Base-by-base conservation (phyloP, 805 yeast genomes). In the Ogataea nitratoaversa region DNA sequence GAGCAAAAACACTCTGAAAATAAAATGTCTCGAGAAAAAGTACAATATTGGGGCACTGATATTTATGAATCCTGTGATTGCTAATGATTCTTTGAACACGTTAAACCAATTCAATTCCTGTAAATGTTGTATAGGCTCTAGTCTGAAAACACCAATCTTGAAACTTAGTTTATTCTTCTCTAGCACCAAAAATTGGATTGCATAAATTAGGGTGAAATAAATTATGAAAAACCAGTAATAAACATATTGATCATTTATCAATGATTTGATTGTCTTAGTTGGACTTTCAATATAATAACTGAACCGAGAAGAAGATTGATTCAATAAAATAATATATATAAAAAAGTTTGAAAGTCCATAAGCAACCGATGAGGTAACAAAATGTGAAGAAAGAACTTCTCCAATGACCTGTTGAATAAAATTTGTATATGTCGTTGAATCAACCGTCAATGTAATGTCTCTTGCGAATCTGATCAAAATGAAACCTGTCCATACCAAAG, bases 131-230 rank as follows among this genome's bases (percentile, higher is more conserved):
- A 68, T 60, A 2, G 79, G 81, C 12, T 63, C 67, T 3, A 55
- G 48, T 40, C 71, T 62, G 34, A 59, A 60, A 11, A 65, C 60
- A 8, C 76, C 74, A 41, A 66, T 66, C 34, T 60, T 52, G 57
- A 82, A 74, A 2, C 60, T 55, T 30, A 84, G 61, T 42, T 76
- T 68, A 56, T 79, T 79, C 45, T 77, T 65, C 54, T 80, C 83
- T 41, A 76, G 69, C 0, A 74, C 49, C 12, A 74, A 49, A 52
- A 74, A 82, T 44, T 74, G 79, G 2, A 67, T 36, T 7, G 79
- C 52, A 56, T 82, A 84, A 7, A 68, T 27, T 0, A 67, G 24
- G 0, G 78, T 73, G 7, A 70, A 51, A 19, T 66, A 56, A 1
- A 62, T 9, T 19, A 73, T 62, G 32, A 64, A 68, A 50, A 67